These are phyloP conservation scores for Helianthus tuberosus DNA, from an alignment of 129 eudicot genomes.

Conservation along the genomic window DNA sequence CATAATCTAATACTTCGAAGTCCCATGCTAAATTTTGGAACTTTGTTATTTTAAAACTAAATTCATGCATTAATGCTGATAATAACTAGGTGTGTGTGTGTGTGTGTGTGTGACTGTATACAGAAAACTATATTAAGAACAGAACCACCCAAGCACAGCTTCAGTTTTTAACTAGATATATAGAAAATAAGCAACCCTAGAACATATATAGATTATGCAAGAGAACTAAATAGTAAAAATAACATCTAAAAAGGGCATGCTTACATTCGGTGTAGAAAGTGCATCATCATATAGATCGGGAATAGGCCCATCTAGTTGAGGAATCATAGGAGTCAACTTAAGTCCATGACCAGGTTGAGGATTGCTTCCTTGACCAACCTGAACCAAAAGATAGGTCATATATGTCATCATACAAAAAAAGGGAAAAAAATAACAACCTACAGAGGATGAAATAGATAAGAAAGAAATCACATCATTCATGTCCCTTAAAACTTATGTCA, in stretches of 20 bases:
- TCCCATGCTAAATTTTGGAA: neutral
- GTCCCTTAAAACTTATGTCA: no score
- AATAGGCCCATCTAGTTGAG: conserved; percentile 94
- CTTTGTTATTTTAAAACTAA: neutral
- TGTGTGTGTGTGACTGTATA: no score
- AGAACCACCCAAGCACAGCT: neutral
- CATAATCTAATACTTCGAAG: neutral
- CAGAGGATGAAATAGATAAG: neutral
- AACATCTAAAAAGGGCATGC: neutral
- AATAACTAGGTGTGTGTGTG: no score
- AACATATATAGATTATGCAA: neutral
- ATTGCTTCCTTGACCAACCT: conserved; percentile 54
- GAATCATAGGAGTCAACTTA: conserved; percentile 52
- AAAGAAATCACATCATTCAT: no score
- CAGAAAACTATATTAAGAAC: no score
- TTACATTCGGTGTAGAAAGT: conserved; percentile 96
- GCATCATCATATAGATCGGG: conserved; percentile 94
- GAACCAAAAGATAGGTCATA: conserved; percentile 17
- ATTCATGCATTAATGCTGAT: no score
- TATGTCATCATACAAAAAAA: no score
- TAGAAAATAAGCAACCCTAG: neutral
- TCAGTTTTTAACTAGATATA: no score
- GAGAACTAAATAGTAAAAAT: neutral
- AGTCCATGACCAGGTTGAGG: conserved; percentile 40
- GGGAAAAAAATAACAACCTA: neutral